Percentiles rank a stretch among this genome's conserved stretches.
phyloP scores from a whole-genome alignment of 441 rosid genomes.

The Kokia cookei region DNA sequence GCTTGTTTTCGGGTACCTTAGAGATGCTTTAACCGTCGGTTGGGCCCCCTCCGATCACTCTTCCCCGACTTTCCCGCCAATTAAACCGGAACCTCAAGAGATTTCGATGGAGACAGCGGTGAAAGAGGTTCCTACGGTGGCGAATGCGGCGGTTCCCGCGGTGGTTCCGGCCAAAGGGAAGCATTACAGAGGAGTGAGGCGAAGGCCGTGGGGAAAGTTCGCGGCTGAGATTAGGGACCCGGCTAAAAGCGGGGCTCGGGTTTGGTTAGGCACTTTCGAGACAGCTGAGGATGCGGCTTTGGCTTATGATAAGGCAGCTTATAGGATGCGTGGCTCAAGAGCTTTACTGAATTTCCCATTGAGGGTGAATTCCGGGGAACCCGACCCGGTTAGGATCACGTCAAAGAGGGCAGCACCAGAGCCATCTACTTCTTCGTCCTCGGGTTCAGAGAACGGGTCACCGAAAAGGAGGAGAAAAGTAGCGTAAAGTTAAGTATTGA shows the following conservation, averaged over 20 bases:
- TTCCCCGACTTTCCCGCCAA: slow-evolving; percentile 10
- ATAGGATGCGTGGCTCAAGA: slow-evolving; percentile 89
- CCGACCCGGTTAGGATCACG: slow-evolving; percentile 81
- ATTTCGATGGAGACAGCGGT: slow-evolving; percentile 1
- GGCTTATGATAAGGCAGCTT: slow-evolving; percentile 93
- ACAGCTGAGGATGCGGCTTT: slow-evolving; percentile 96
- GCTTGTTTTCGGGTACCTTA: slow-evolving; percentile 65
- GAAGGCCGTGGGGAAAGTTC: slow-evolving; percentile 94
- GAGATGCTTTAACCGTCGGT: slow-evolving; percentile 59
- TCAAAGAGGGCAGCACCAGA: slow-evolving; percentile 61
- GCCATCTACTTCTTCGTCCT: slow-evolving; percentile 26
- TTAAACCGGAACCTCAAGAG: slow-evolving; percentile 36
- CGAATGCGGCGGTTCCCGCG: slow-evolving; percentile 7
- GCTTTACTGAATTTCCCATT: slow-evolving; percentile 84
- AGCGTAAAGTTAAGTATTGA: slow-evolving; percentile 10
- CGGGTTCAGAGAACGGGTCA: slow-evolving; percentile 29
- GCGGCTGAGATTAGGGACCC: slow-evolving; percentile 96
- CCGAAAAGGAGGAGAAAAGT: slow-evolving; percentile 55
- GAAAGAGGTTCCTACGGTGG: background rate
- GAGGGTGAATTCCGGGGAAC: slow-evolving; percentile 86
- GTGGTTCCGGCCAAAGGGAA: slow-evolving; percentile 47
- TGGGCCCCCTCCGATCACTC: slow-evolving; percentile 49
- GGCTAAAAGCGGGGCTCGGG: slow-evolving; percentile 88
- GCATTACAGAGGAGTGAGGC: slow-evolving; percentile 89
- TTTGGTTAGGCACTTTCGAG: slow-evolving; percentile 92